These are phyloP conservation scores for Trypanosoma rangeli DNA, from an alignment of 208 protist genomes.

Conservation along the genomic window DNA sequence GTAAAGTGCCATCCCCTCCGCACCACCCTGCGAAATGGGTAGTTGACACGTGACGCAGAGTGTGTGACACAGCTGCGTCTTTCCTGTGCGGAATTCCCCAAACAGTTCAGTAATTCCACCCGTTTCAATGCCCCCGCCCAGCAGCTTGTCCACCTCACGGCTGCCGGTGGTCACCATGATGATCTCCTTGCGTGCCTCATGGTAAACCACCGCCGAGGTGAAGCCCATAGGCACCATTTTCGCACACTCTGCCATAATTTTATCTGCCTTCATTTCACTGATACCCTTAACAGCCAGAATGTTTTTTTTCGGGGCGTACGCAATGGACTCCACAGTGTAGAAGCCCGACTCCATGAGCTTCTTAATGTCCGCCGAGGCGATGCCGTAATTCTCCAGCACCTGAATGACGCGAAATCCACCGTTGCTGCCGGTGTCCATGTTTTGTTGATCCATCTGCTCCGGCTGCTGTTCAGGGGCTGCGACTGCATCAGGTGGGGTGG, in stretches of 20 bases:
- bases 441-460: slow-evolving; percentile 38
- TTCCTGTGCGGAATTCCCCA: slow-evolving; percentile 99
- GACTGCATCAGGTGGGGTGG: background rate
- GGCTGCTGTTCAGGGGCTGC: slow-evolving; percentile 19
- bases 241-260: slow-evolving; percentile 93
- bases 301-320: slow-evolving; percentile 96
- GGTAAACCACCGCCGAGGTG: slow-evolving; percentile 96
- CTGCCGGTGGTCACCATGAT: slow-evolving; percentile 98
- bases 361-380: slow-evolving; percentile 96
- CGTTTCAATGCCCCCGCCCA: slow-evolving; percentile 97
- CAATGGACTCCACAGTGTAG: slow-evolving; percentile 97
- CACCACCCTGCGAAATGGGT: slow-evolving; percentile 94
- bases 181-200: slow-evolving; percentile 95
- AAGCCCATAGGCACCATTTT: slow-evolving; percentile 99
- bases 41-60: slow-evolving; percentile 98
- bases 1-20: slow-evolving; percentile 98
- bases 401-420: slow-evolving; percentile 83
- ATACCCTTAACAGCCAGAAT: slow-evolving; percentile 98
- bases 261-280: slow-evolving; percentile 98
- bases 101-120: slow-evolving; percentile 99
- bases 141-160: slow-evolving; percentile 97
- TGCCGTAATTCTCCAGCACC: slow-evolving; percentile 92
- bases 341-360: slow-evolving; percentile 96
- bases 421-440: slow-evolving; percentile 34
- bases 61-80: slow-evolving; percentile 99